Evolutionary conservation across 768 basidiomycete genomes (phyloP).

Genomic region (Mycena amicta): DNA sequence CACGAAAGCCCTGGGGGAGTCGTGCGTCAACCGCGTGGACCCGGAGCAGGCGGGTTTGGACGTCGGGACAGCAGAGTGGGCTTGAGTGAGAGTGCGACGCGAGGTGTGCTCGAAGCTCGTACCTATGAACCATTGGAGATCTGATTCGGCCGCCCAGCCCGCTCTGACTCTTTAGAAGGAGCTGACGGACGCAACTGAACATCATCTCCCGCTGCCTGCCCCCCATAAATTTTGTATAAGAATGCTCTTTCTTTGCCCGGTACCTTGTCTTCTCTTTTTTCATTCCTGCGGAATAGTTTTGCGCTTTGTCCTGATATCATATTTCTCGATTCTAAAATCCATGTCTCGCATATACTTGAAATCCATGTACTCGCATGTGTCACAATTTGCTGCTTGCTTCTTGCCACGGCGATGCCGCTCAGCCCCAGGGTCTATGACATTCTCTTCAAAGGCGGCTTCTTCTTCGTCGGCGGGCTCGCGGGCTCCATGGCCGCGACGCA

Average conservation of each 20-base stretch:
- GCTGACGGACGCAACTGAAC: slow-evolving; percentile 43
- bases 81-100: slow-evolving; percentile 36
- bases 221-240: slow-evolving; percentile 14
- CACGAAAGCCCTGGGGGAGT: slow-evolving; percentile 56
- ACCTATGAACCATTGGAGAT: slow-evolving; percentile 88
- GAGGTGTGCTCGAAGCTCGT: slow-evolving; percentile 79
- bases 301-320: slow-evolving; percentile 17
- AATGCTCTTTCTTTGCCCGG: slow-evolving; percentile 6
- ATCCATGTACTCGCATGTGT: slow-evolving; percentile 8
- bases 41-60: slow-evolving; percentile 75
- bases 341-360: slow-evolving; percentile 12
- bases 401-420: slow-evolving; percentile 1
- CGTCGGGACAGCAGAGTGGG: slow-evolving; percentile 62
- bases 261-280: slow-evolving; percentile 9
- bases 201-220: neutral
- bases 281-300: slow-evolving; percentile 25
- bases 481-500: slow-evolving; percentile 22
- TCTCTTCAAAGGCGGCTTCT: slow-evolving; percentile 16
- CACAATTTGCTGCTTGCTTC: neutral
- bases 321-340: slow-evolving; percentile 19
- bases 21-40: slow-evolving; percentile 84
- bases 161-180: slow-evolving; percentile 48
- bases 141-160: slow-evolving; percentile 48
- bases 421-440: slow-evolving; percentile 16
- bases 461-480: slow-evolving; percentile 20